Conservation (phyloP, 305 asterid species). For the Lippia alba region DNA sequence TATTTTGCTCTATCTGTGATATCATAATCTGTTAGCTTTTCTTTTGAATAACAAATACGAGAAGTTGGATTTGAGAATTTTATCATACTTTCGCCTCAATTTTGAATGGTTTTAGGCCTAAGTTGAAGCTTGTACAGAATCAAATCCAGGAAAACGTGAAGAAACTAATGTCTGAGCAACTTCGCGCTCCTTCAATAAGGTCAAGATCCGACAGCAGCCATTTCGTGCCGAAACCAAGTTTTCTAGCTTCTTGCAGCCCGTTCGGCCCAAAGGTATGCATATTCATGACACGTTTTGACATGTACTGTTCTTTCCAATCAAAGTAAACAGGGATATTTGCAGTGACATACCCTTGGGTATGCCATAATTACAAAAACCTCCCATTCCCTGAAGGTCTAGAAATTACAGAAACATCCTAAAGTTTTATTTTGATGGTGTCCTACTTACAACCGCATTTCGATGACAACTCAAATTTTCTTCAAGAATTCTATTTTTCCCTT, state of each 20-base stretch:
- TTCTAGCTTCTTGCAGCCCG: slow-evolving; percentile 81
- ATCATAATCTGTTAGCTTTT: slow-evolving; percentile 1
- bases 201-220: slow-evolving; percentile 30
- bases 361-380: no score
- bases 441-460: no score
- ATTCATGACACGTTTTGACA: not conserved
- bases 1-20: not conserved
- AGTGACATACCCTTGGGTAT: no score
- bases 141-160: slow-evolving; percentile 85
- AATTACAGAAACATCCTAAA: no score
- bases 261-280: slow-evolving; percentile 82
- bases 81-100: not conserved
- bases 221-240: slow-evolving; percentile 51
- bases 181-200: slow-evolving; percentile 57
- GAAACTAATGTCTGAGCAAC: slow-evolving; percentile 80
- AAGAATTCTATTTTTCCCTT: no score
- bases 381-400: no score
- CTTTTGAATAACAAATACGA: slow-evolving; percentile 19
- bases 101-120: slow-evolving; percentile 63
- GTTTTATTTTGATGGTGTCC: no score
- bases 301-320: not conserved
- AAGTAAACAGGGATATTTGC: no score
- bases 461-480: no score
- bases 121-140: slow-evolving; percentile 67
- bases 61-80: not conserved